Base-by-base conservation (phyloP, 1,139 yeast genomes). In the Saccharomyces hybrid region DNA sequence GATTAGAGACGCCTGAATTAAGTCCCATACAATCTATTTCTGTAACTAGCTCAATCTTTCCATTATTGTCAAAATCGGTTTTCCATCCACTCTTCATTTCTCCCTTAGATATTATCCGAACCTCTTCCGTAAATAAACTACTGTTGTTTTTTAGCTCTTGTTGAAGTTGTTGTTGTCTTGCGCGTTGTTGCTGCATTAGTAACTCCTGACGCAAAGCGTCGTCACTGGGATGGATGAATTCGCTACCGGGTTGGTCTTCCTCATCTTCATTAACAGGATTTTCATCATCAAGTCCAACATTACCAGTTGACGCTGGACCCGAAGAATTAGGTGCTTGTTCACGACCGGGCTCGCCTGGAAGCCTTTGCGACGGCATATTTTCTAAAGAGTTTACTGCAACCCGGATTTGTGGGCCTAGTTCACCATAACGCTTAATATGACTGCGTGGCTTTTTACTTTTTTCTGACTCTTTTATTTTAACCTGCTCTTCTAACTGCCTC, bases 21-120 rank as follows among this genome's bases (percentile, higher is more conserved):
- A 83, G 73, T 54, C 76, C 71, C 70, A 76, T 75, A 31, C 86
- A 80, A 41, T 79, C 78, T 48, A 86, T 82, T 59, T 81, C 88
- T 4, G 88, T 88, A 34, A 84, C 83, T 56, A 89, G 69, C 70
- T 89, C 96, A 55, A 90, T 84, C 56, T 79, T 77, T 5, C 97
- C 98, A 44, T 76, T 75, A 34, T 83, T 86, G 14, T 82, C 71
- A 68, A 86, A 91, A 70, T 95, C 98, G 0, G 95, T 83, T 70
- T 93, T 93, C 99, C 99, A 93, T 5, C 99, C 99, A 26, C 81
- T 77, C 67, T 86, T 88, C 65, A 89, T 72, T 57, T 88, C 96
- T 5, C 97, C 97, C 54, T 83, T 80, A 13, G 85, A 80, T 11
- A 93, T 76, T 1, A 88, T 81, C 48, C 93, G 76, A 0, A 80